Conservation (phyloP, 2,329 filamentous ascomycete genomes). For the Ascochyta clinopodiicola region DNA sequence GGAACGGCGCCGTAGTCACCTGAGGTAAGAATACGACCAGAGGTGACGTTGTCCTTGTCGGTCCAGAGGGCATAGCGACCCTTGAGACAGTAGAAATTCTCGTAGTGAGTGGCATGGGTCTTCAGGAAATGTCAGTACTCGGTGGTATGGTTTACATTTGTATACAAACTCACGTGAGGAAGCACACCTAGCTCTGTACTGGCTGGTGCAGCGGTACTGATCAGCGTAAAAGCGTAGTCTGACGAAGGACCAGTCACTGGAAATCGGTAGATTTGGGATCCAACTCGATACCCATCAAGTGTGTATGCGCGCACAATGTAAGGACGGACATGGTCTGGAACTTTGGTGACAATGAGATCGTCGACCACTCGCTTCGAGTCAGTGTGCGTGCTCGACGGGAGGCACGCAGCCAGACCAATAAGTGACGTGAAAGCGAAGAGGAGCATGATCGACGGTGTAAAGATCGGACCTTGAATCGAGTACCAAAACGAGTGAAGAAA, state of each 20-base stretch:
- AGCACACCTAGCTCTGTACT: constrained; percentile 51
- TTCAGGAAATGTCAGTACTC: neutral
- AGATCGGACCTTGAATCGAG: neutral
- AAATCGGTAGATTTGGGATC: constrained; percentile 51
- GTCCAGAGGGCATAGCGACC: constrained; percentile 57
- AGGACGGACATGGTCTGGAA: constrained; percentile 44
- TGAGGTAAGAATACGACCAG: constrained; percentile 49
- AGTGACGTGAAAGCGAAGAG: constrained; percentile 5
- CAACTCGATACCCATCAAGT: constrained; percentile 44
- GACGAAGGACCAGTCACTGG: constrained; percentile 55
- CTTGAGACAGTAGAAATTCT: constrained; percentile 57
- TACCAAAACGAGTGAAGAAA: neutral
- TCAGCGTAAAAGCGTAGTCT: constrained; percentile 53
- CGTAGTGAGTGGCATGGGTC: constrained; percentile 52
- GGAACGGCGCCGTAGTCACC: constrained; percentile 58
- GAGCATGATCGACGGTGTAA: neutral
- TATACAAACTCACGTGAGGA: constrained; percentile 41
- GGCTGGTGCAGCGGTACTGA: constrained; percentile 52
- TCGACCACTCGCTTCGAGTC: neutral
- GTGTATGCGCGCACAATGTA: constrained; percentile 48
- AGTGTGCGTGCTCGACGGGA: constrained; percentile 2
- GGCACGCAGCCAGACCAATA: constrained; percentile 10
- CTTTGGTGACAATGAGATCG: constrained; percentile 25
- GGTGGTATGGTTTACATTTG: neutral
- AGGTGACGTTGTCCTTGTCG: constrained; percentile 41